phyloP scores from a whole-genome alignment of 1,139 yeast species.

The Geotrichum bryndzae region DNA sequence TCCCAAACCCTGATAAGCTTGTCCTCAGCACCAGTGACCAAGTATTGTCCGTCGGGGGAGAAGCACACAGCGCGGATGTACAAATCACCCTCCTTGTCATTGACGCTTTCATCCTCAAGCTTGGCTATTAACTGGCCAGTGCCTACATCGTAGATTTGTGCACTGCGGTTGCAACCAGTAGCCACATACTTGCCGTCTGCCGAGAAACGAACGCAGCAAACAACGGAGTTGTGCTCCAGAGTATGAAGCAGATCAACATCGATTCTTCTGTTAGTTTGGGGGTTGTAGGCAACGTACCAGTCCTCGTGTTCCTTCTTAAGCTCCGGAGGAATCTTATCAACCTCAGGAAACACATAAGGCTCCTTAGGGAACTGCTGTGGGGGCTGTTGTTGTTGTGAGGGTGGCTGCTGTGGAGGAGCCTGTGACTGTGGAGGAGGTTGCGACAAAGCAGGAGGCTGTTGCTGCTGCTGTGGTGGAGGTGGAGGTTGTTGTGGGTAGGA shows the following conservation, averaged over 20 bases:
- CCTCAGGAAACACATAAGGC: constrained; percentile 1
- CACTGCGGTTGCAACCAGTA: constrained; percentile 72
- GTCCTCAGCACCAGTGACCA: constrained; percentile 98
- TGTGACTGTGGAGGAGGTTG: constrained; percentile 28
- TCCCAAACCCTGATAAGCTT: constrained; percentile 97
- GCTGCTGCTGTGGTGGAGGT: constrained; percentile 14
- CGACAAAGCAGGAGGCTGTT: constrained; percentile 17
- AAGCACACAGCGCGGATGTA: constrained; percentile 94
- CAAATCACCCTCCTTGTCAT: constrained; percentile 58
- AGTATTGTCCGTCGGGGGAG: constrained; percentile 89
- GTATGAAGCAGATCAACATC: constrained; percentile 88
- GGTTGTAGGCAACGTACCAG: constrained; percentile 78
- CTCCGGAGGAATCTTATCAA: constrained; percentile 54
- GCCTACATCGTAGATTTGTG: constrained; percentile 88
- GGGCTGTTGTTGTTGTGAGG: constrained; percentile 15
- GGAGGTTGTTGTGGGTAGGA: constrained; percentile 6
- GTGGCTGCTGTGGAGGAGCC: constrained; percentile 21
- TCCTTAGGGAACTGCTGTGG: constrained; percentile 15
- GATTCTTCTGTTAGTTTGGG: constrained; percentile 46
- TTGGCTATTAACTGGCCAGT: constrained; percentile 87
- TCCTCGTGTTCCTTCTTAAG: constrained; percentile 80
- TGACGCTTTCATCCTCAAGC: constrained; percentile 63
- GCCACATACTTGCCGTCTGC: constrained; percentile 56
- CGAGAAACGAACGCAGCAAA: constrained; percentile 83
- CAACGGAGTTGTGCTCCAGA: constrained; percentile 87